Base-by-base conservation (phyloP, 495 filamentous ascomycete species). In the Aspergillus hancockii region DNA sequence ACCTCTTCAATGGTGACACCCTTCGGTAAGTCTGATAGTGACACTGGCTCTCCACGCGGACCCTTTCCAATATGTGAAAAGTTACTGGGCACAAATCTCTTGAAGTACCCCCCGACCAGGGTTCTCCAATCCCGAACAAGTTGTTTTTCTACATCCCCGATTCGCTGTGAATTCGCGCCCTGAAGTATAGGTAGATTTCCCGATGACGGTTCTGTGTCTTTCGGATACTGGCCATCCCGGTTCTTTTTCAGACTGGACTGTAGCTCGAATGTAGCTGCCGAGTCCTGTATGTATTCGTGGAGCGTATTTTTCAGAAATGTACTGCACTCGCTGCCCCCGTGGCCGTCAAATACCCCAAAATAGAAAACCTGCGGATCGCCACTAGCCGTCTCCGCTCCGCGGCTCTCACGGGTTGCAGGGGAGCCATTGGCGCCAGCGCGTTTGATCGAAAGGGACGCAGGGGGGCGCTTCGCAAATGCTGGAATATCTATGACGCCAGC, bases 331-430 rank as follows among this genome's bases (percentile, higher is more conserved):
- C 77, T 82, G 18, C 94, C 94, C 21, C 94, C 94, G 78, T 98
- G 94, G 21, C 94, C 94, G 76, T 98, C 94, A 66, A 98, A 98
- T 0, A 98, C 87, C 3, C 84, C 91, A 74, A 96, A 98, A 71
- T 98, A 98, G 73, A 98, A 98, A 8, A 97, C 89, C 67, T 97
- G 92, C 8, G 92, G 92, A 70, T 97, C 92, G 8, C 92, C 92
- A 62, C 85, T 89, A 4, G 89, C 83, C 49, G 85, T 88, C 55
- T 90, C 86, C 18, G 90, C 90, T 12, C 79, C 84, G 7, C 71
- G 69, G 74, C 75, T 75, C 58, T 77, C 76, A 10, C 72, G 70
- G 19, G 74, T 65, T 4, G 73, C 57, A 46, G 72, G 59, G 3
- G 57, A 25, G 32, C 32, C 52, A 36, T 28, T 31, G 21, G 49